Evolutionary conservation across 768 basidiomycete species (phyloP), one percentile per base, ranked within the genome.

Genomic region (Pleurotus cornucopiae): DNA sequence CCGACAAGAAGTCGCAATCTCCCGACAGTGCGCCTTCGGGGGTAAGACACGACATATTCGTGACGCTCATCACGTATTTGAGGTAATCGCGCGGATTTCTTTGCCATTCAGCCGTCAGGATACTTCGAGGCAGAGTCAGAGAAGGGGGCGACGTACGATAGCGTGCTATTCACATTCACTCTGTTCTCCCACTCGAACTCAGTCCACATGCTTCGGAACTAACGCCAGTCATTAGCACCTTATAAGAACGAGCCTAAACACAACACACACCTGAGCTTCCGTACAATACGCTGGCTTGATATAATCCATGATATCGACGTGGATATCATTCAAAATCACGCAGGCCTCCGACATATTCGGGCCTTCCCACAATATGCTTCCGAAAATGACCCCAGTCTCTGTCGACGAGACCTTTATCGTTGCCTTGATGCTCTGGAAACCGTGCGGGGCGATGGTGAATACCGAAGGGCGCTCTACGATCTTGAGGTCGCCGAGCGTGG

Each of bases 151-250:
- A 83, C 90, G 63, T 73, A 91, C 89, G 86, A 82, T 70, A 95
- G 83, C 20, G 83, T 72, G 46, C 87, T 90, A 61, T 86, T 87
- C 54, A 98, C 91, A 66, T 98, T 98, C 55, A 98, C 96, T 63
- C 95, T 83, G 74, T 99, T 99, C 80, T 99, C 96, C 96, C 96
- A 99, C 70, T 99, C 96, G 65, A 99, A 99, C 71, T 98, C 97
- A 23, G 95, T 99, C 96, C 96, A 97, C 94, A 96, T 96, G 69
- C 84, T 91, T 30, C 96, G 84, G 84, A 96, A 96, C 89, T 95
- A 60, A 34, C 7, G 11, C 30, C 30, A 0, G 11, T 11, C 30
- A 11, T 34, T 34, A 34, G 30, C 30, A 34, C 30, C 2, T 2
- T 1, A 7, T 9, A 11, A 34, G 30, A 11, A 34, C 30, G 30